These are phyloP conservation scores for Kuraishia cidri DNA, from an alignment of 805 yeast genomes.

Conservation along the genomic window DNA sequence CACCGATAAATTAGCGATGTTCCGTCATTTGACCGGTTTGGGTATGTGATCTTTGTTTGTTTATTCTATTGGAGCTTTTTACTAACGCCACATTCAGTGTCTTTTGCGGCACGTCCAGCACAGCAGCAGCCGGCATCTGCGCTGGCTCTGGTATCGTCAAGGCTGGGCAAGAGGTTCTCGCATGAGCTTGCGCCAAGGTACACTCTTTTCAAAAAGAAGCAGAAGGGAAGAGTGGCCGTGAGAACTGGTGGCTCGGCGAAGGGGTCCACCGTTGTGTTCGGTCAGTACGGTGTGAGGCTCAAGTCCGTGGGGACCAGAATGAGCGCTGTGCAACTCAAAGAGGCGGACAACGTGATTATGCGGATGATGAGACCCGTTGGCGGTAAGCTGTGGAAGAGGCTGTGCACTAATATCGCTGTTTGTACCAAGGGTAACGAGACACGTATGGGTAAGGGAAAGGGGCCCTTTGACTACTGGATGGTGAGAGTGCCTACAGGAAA, in stretches of 20 bases:
- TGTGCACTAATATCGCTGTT: conserved; percentile 80
- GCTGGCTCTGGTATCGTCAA: too few relatives aligned
- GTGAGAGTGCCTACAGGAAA: conserved; percentile 94
- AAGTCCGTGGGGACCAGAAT: conserved; percentile 83
- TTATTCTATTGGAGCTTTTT: too few relatives aligned
- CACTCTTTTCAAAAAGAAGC: conserved; percentile 61
- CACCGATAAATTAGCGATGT: too few relatives aligned
- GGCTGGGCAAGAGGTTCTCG: conserved; percentile 29
- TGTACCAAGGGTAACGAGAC: conserved; percentile 97
- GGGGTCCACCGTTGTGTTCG: conserved; percentile 78
- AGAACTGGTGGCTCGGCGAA: conserved; percentile 91
- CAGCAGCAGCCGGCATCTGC: too few relatives aligned
- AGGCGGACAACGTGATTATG: conserved; percentile 82
- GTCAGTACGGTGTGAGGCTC: conserved; percentile 79
- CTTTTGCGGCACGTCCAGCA: too few relatives aligned
- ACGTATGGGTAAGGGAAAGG: conserved; percentile 99
- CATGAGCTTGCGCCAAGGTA: conserved; percentile 76
- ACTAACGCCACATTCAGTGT: too few relatives aligned
- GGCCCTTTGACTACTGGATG: conserved; percentile 96
- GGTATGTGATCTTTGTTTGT: too few relatives aligned
- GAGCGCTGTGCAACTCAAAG: conserved; percentile 80
- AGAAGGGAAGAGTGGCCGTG: conserved; percentile 91
- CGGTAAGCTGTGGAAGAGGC: conserved; percentile 71
- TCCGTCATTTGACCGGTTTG: too few relatives aligned
- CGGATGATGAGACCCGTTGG: conserved; percentile 74